A percentile compares a stretch with the other conserved stretches of the same genome.
Evolutionary conservation across 306 rosid species (phyloP).

Genomic region (Trichosanthes cucumerina): DNA sequence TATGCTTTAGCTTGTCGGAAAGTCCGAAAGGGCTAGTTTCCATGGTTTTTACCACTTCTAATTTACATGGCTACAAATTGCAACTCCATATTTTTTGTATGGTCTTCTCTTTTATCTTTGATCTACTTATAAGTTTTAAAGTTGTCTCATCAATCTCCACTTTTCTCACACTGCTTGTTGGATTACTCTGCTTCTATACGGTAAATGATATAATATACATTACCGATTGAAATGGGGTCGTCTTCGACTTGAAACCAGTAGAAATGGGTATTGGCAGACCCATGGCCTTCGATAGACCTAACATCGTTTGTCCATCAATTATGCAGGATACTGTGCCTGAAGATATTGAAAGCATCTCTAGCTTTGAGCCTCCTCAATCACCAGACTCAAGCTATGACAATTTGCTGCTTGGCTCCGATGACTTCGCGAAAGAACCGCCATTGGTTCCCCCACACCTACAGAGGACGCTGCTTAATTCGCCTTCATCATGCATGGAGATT

Average conservation of each 20-base stretch:
- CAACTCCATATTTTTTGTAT: not conserved
- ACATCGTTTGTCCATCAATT: not conserved
- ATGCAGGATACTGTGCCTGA: conserved; percentile 83
- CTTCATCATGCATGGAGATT: conserved; percentile 64
- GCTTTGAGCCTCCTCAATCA: conserved; percentile 83
- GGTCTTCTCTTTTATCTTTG: not conserved
- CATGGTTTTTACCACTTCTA: not conserved
- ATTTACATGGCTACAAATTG: not conserved
- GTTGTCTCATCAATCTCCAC: not conserved
- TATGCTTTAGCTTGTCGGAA: not conserved
- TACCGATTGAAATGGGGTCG: not conserved
- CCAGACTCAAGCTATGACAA: conserved; percentile 79
- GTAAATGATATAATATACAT: not conserved
- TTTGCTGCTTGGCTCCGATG: conserved; percentile 60
- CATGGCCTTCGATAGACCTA: not conserved
- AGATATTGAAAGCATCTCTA: conserved; percentile 82
- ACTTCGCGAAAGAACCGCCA: conserved; percentile 90
- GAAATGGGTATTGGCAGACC: not conserved
- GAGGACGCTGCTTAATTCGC: conserved; percentile 71
- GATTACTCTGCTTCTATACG: not conserved
- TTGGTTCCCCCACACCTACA: conserved; percentile 80
- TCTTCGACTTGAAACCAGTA: not conserved
- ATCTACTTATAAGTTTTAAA: not conserved
- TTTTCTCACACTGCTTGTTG: not conserved
- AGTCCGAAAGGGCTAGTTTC: not conserved